A percentile compares a stretch with the other conserved stretches of the same genome.
These are phyloP conservation scores for Obelidium mucronatum DNA, from an alignment of 192 early-diverging fungal species.

Conservation along the genomic window DNA sequence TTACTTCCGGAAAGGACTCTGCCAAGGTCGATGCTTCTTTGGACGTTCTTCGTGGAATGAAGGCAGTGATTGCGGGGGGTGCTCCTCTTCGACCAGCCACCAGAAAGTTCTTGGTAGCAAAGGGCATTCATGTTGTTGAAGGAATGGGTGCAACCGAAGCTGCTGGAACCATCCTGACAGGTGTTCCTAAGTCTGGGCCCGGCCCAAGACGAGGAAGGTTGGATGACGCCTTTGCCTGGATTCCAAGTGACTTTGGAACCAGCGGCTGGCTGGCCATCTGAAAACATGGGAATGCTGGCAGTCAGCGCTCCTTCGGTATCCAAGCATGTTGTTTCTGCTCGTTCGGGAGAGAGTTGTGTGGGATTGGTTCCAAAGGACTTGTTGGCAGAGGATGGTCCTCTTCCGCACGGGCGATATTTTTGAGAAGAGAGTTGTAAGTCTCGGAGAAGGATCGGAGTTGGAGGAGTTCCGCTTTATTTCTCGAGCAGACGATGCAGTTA, in stretches of 20 bases:
- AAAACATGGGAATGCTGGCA: background rate
- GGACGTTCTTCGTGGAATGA: background rate
- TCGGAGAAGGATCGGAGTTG: background rate
- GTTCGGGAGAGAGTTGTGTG: background rate
- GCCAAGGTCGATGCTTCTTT: too few species aligned
- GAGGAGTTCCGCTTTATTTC: conserved; percentile 6
- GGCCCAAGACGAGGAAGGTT: background rate
- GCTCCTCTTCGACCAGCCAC: conserved; percentile 7
- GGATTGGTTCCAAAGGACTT: background rate
- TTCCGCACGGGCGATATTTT: conserved; percentile 3
- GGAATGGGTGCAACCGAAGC: background rate
- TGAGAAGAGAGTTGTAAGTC: background rate
- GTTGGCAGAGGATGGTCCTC: background rate
- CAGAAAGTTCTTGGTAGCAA: background rate
- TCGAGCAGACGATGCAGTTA: background rate
- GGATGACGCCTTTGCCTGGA: background rate
- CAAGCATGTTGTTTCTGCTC: background rate
- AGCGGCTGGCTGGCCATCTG: background rate
- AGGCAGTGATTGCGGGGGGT: conserved; percentile 18
- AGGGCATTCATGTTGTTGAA: background rate
- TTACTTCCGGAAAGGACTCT: background rate
- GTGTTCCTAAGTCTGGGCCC: background rate
- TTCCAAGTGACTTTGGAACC: background rate
- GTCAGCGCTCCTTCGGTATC: background rate
- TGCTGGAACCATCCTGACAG: background rate